Base-by-base conservation (phyloP, 2,329 filamentous ascomycete species). In the Decorospora gaudefroyi region DNA sequence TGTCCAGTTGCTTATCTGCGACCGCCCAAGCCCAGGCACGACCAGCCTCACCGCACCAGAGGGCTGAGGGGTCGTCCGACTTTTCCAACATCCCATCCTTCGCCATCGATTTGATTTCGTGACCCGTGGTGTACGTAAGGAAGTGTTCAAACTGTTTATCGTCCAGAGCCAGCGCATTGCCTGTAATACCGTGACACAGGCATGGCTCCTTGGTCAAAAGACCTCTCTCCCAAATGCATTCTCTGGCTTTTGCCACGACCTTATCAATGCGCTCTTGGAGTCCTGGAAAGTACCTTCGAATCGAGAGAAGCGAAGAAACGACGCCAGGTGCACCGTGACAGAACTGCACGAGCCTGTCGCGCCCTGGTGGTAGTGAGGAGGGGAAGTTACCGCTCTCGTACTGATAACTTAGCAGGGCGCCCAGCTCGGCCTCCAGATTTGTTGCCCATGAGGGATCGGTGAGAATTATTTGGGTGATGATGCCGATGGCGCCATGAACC, bases 291-390 rank as follows among this genome's bases (percentile, higher is more conserved):
- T 79, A 74, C 6, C 76, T 72, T 35, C 74, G 72, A 37, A 87
- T 74, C 1, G 79, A 78, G 4, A 77, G 57, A 6, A 88, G 73
- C 4, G 81, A 83, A 21, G 78, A 69, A 6, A 86, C 69, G 15
- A 86, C 78, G 0, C 84, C 85, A 2, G 84, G 80, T 0, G 81
- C 82, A 2, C 85, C 85, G 57, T 87, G 84, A 58, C 83, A 87
- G 67, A 85, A 83, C 59, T 87, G 83, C 5, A 87, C 77, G 5
- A 83, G 70, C 28, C 74, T 69, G 49, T 75, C 72, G 32, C 71
- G 74, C 18, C 77, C 71, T 37, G 74, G 64, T 48, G 75, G 76
- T 7, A 79, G 73, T 32, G 76, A 79, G 5, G 78, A 78, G 0
- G 82, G 81, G 71, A 84, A 87, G 61, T 86, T 87, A 3, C 84